Evolutionary conservation across 495 filamentous ascomycete genomes (phyloP), one percentile per base, ranked within the genome.

Genomic region (Neurospora terricola): DNA sequence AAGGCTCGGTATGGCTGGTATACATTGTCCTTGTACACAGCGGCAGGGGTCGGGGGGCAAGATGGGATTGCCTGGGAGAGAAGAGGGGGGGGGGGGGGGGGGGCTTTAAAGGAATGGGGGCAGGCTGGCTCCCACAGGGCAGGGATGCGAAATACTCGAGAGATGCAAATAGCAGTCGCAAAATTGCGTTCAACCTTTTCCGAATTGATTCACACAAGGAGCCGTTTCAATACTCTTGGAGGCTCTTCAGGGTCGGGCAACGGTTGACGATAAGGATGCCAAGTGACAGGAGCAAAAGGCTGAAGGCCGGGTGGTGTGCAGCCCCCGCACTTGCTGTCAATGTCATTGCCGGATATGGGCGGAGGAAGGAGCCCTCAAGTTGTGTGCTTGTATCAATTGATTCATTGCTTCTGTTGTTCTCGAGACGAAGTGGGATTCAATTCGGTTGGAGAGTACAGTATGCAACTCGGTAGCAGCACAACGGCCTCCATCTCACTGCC

Each of bases 1-100:
- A 37, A 42, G 69, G 38, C 66, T 45, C 42, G 27, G 70, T 72
- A 68, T 76, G 70, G 69, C 39, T 73, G 72, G 45, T 36, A 71
- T 30, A 30, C 54, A 38, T 72, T 68, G 70, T 68, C 48, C 54
- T 48, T 45, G 70, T 39, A 48, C 66, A 42, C 62, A 69, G 16
- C 27, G 70, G 70, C 72, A 74, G 34, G 70, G 70, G 62, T 62
- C 21, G 27, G 54, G 54, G 54, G 54, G 27, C 54, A 62, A 62
- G 54, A 62, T 62, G 54, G 54, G 54, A 62, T 16, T 30, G 54
- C 45, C 21, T 54, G 54, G 54, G 54, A 30, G 23, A n/a, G n/a
- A n/a, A n/a, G n/a, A n/a, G 23, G 5, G 43, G 43, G 43, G 34
- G 3, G 34, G 34, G 34, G 54, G 23, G 27, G 54, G 54, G 54